Percentiles rank a stretch among this genome's conserved stretches.
phyloP scores from a whole-genome alignment of 352 stramenopile genomes.

The Phytophthora pini region DNA sequence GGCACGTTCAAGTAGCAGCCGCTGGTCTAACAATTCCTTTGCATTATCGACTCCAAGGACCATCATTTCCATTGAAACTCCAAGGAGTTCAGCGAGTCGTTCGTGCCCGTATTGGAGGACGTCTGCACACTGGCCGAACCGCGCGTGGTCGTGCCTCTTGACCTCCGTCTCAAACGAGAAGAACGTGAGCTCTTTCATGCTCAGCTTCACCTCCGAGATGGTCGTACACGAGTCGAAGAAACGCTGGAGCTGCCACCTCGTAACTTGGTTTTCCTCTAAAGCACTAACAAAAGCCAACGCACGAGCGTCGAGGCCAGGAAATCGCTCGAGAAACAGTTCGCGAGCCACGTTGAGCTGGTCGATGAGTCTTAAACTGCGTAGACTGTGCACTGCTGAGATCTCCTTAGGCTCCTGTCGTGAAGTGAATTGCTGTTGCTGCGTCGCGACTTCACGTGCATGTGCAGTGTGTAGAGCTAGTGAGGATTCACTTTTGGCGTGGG shows the following conservation, averaged over 20 bases:
- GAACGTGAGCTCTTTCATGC: constrained; percentile 63
- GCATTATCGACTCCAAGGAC: constrained; percentile 29
- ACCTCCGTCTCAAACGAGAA: constrained; percentile 57
- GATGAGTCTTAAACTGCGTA: constrained; percentile 48
- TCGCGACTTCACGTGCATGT: constrained; percentile 27
- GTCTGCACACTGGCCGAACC: constrained; percentile 54
- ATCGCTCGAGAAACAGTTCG: constrained; percentile 68
- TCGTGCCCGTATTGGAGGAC: constrained; percentile 71
- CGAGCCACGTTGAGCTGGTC: constrained; percentile 49
- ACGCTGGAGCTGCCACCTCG: constrained; percentile 64
- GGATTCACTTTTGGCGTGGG: constrained; percentile 23
- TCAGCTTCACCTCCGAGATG: constrained; percentile 63
- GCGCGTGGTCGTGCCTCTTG: constrained; percentile 52
- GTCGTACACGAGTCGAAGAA: constrained; percentile 67
- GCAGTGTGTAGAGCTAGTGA: constrained; percentile 10
- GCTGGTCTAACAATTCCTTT: constrained; percentile 1
- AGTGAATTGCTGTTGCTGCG: constrained; percentile 22
- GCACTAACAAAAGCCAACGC: constrained; percentile 60
- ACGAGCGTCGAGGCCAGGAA: constrained; percentile 69
- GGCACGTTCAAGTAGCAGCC: constrained; percentile 13
- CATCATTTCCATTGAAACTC: constrained; percentile 49
- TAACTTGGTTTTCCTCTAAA: constrained; percentile 54
- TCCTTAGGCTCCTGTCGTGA: constrained; percentile 50
- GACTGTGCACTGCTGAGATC: constrained; percentile 61
- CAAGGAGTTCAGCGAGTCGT: constrained; percentile 59